Evolutionary conservation across 805 yeast genomes (phyloP), one percentile per base, ranked within the genome.

Genomic region (Saccharomycopsis oosterbeekiorum): DNA sequence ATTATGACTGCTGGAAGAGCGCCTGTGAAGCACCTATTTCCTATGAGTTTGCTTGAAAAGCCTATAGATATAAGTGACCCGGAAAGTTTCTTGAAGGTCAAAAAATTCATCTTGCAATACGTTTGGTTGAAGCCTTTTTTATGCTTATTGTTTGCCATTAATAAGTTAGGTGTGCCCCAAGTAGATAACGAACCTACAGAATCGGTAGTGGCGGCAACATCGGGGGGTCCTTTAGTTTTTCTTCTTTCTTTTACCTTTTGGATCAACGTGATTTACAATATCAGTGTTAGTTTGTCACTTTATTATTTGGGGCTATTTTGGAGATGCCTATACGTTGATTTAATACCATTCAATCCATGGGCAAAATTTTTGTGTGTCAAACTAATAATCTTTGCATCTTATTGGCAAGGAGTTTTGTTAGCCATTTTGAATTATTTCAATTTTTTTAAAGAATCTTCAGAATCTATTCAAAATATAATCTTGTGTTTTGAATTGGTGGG

Each of bases 361-460:
- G 91, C 96, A 11, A 92, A 92, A 73, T 94, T 94, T 71, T 71
- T 94, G 47, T 91, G 97, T 74, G 96, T 94, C 56, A 94, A 94
- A 70, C 78, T 91, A 65, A 90, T 94, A 60, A 92, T 94, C 57
- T 94, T 94, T 78, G 98, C 97, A 26, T 88, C 97, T n/a, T 94
- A 91, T 71, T 94, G 99, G 99, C 99, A 94, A 70, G 90, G 96
- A 0, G 71, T 87, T 9, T 65, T 84, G 1, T 74, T 88, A 55
- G 82, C 84, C 4, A 68, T 83, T 0, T 68, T 86, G 54, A 75
- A 80, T 73, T 75, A 78, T 69, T 66, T 79, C 67, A 80, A 84
- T 59, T 57, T 76, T 53, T 66, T 82, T 64, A 62, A 71, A 51
- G 67, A 74, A 61, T 66, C 55, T 66, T 72, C 12, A 66, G 78